Conservation (phyloP, 2,329 filamentous ascomycete species). For the Aspergillus ochraceoroseus region DNA sequence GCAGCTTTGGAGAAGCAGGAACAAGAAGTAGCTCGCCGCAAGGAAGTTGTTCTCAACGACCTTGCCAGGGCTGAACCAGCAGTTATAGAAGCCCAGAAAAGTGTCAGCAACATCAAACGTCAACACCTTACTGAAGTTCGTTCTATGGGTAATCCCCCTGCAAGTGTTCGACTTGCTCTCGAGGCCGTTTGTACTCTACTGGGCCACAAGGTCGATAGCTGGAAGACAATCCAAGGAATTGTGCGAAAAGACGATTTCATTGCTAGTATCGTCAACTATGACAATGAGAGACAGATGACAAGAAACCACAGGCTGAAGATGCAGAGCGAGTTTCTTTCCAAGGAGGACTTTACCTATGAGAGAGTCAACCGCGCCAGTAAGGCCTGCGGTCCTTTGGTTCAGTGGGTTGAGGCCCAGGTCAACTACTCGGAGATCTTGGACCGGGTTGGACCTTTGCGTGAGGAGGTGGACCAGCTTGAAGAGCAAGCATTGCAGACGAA, state of each 20-base stretch:
- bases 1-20: conserved; percentile 83
- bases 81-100: conserved; percentile 86
- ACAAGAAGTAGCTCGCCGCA: conserved; percentile 74
- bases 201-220: conserved; percentile 81
- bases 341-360: conserved; percentile 93
- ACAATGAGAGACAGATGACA: conserved; percentile 95
- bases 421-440: conserved; percentile 97
- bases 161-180: conserved; percentile 83
- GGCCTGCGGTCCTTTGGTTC: conserved; percentile 91
- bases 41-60: conserved; percentile 79
- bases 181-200: conserved; percentile 95
- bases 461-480: conserved; percentile 82
- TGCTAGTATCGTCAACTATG: conserved; percentile 92
- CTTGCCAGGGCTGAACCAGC: conserved; percentile 88
- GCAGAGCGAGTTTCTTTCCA: conserved; percentile 85
- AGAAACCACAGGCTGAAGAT: conserved; percentile 75
- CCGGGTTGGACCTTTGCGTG: conserved; percentile 82
- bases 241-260: conserved; percentile 95
- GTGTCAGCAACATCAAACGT: conserved; percentile 96
- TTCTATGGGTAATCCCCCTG: conserved; percentile 89
- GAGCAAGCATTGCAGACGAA: conserved; percentile 87
- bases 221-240: conserved; percentile 85
- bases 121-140: conserved; percentile 96
- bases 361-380: conserved; percentile 94
- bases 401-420: conserved; percentile 96